Percentiles rank a stretch among this genome's conserved stretches.
Conservation (phyloP, 495 filamentous ascomycete species). For the Hypoxylon rickii region DNA sequence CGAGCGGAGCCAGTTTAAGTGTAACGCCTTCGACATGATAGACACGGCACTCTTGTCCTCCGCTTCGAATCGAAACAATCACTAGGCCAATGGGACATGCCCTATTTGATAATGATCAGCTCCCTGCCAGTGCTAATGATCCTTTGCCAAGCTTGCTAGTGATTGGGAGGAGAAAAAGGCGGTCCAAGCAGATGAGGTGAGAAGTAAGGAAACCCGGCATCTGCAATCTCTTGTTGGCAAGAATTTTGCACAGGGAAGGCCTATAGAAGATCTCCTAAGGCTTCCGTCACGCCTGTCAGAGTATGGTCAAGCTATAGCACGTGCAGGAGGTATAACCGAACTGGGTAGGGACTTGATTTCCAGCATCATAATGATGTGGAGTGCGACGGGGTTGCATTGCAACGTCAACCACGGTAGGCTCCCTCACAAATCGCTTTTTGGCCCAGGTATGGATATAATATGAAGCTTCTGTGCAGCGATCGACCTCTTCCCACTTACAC, state of each 20-base stretch:
- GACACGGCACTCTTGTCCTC: slow-evolving; percentile 17
- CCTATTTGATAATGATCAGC: slow-evolving; percentile 26
- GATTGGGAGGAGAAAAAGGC: slow-evolving; percentile 27
- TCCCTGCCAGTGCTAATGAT: slow-evolving; percentile 6
- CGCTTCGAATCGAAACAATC: slow-evolving; percentile 31
- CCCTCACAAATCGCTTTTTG: slow-evolving; percentile 23
- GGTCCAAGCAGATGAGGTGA: slow-evolving; percentile 23
- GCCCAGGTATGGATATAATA: slow-evolving; percentile 31
- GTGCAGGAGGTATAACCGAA: slow-evolving; percentile 12
- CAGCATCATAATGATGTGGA: slow-evolving; percentile 10
- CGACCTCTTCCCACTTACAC: slow-evolving; percentile 29
- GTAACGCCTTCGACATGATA: slow-evolving; percentile 25
- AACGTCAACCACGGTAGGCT: slow-evolving; percentile 27
- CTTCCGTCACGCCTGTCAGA: not conserved
- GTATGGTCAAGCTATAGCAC: not conserved
- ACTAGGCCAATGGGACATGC: slow-evolving; percentile 22
- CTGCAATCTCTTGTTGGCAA: slow-evolving; percentile 7
- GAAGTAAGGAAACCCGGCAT: slow-evolving; percentile 21
- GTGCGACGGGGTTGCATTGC: slow-evolving; percentile 7
- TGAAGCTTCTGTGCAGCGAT: slow-evolving; percentile 29
- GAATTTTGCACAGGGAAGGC: slow-evolving; percentile 7
- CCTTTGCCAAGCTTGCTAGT: slow-evolving; percentile 21
- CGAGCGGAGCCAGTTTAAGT: slow-evolving; percentile 5
- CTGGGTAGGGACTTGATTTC: slow-evolving; percentile 2
- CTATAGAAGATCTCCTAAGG: too few relatives aligned